phyloP scores from a whole-genome alignment of 225 moss, liverwort and hornwort genomes.

The Physcomitrellopsis africana region DNA sequence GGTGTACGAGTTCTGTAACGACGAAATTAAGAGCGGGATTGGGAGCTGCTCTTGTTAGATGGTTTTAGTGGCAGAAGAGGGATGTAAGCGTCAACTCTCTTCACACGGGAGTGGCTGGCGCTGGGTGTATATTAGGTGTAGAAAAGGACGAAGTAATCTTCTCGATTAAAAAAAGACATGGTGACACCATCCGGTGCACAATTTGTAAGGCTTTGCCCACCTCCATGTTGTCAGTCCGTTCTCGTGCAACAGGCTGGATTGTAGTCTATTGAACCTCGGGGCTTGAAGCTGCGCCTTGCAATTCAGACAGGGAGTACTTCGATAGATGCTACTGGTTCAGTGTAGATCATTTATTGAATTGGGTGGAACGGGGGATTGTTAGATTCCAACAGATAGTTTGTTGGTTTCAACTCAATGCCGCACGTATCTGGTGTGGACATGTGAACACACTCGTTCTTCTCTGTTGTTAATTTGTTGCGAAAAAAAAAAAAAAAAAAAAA shows the following conservation, averaged over 20 bases:
- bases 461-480: too few species aligned
- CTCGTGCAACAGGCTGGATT: slow-evolving; percentile 13
- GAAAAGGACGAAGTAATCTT: slow-evolving; percentile 10
- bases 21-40: neutral
- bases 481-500: neutral
- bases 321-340: neutral
- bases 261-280: neutral
- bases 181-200: slow-evolving; percentile 24
- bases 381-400: neutral
- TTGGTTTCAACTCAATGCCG: neutral
- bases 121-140: too few species aligned
- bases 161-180: slow-evolving; percentile 5
- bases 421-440: too few species aligned
- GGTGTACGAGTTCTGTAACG: slow-evolving; percentile 52
- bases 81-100: neutral
- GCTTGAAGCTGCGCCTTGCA: slow-evolving; percentile 2
- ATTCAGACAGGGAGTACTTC: neutral
- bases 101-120: too few species aligned
- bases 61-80: slow-evolving; percentile 20
- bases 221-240: neutral
- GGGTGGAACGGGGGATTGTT: neutral
- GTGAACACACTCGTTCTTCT: too few species aligned
- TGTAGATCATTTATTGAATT: slow-evolving; percentile 6
- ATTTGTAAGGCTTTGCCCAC: slow-evolving; percentile 14
- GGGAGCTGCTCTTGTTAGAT: slow-evolving; percentile 27